Base-by-base conservation (phyloP, 2,329 filamentous ascomycete genomes). In the Fusarium beomiforme region DNA sequence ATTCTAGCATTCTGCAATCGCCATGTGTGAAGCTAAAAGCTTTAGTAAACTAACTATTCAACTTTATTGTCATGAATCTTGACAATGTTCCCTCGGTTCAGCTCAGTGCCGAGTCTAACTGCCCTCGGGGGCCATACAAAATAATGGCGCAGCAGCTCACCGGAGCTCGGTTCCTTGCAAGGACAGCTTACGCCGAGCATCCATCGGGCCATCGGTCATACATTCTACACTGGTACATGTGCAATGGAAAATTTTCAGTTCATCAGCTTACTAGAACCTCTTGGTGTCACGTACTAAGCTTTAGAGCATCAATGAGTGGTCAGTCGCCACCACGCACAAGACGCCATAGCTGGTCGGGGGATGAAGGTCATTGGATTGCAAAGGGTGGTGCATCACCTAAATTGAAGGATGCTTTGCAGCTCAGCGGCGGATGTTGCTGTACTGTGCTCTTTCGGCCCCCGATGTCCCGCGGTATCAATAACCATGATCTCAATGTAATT, bases 361-460 rank as follows among this genome's bases (percentile, higher is more conserved):
- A 39, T 17, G 36, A 19, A 16, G n/a, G 8, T n/a, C 3, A 64
- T 36, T 49, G 42, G 49, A 31, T 31, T 8, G 19, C 6, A 11
- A 29, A 14, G 26, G 16, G 12, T 24, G 33, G 41, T 49, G 46
- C 34, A 61, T 67, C 64, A 62, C 63, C 64, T 63, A 43, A 24
- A 33, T 21, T 7, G 23, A 31, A 36, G 16, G n/a, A 50, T 50
- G 10, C 12, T 23, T 50, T n/a, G 31, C 49, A 56, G 43, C 49
- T 60, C 33, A 36, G 11, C 42, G 29, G 17, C 33, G 23, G 34
- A 23, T n/a, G 10, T 16, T n/a, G 9, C 31, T 23, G 17, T n/a
- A 33, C 24, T 41, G 44, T 41, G 9, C n/a, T 11, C 26, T 24
- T 24, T 21, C 24, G 13, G 10, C 44, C 33, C 55, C 17, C 6